Evolutionary conservation across 2,329 filamentous ascomycete species (phyloP), one percentile per base, ranked within the genome.

Genomic region (Incumbomyces delicatus): DNA sequence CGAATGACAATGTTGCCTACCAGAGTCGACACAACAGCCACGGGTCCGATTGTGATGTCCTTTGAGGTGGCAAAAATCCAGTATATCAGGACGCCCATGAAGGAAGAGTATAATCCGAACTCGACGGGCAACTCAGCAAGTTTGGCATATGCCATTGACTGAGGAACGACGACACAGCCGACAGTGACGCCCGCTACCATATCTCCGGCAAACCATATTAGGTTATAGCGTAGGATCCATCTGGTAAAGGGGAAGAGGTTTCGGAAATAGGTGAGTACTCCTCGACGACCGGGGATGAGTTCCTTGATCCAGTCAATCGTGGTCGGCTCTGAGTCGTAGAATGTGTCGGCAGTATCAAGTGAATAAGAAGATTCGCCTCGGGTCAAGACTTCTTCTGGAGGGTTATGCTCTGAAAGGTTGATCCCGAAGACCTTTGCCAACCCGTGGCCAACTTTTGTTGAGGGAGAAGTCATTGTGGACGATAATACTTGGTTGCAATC

Each of bases 41-140:
- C 92, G 29, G 90, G 90, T 13, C 90, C 90, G 47, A 96, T 96
- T 8, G 90, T 95, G 60, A 98, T 96, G 65, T 98, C 90, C 63
- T 96, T 98, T 12, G 90, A 95, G 0, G 92, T 98, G 30, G 89
- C 92, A 60, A 96, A 96, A 61, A 95, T 85, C 90, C 90, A 96
- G 67, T 98, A 98, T 51, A 95, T 75, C 52, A 95, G 65, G 13
- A 94, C 89, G 42, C 90, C 92, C 76, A 95, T 92, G 62, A 98
- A 96, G 0, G 90, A 95, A 0, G 90, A 92, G 66, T 94, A 94
- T 1, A 96, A 76, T 44, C 90, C 90, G 60, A 82, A 96, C 61
- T 96, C 75, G 5, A 83, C 77, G 1, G 78, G 74, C n/a, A 96
- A 74, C 50, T 82, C 76, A 37, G 90, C 90, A 20, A 96, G 74